phyloP scores from a whole-genome alignment of 805 yeast species.

The Saccharomycopsis vini region DNA sequence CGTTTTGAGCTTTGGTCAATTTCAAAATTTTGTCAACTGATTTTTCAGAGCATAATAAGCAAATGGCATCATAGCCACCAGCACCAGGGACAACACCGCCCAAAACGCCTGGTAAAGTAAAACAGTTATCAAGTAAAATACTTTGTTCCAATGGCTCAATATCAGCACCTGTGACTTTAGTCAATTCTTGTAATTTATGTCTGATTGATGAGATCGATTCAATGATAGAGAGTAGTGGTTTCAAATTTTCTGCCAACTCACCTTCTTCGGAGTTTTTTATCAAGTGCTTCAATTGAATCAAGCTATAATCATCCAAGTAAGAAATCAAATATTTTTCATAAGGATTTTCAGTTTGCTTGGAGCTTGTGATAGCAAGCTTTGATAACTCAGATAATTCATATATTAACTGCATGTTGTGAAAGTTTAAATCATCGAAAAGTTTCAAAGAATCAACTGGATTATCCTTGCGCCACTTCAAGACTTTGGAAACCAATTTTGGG shows the following conservation, averaged over 20 bases:
- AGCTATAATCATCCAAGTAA: slow-evolving; percentile 13
- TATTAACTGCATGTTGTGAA: slow-evolving; percentile 51
- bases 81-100: slow-evolving; percentile 99
- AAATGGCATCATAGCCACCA: slow-evolving; percentile 92
- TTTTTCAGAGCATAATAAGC: slow-evolving; percentile 51
- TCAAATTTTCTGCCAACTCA: slow-evolving; percentile 13
- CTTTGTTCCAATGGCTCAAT: slow-evolving; percentile 83
- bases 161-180: slow-evolving; percentile 66
- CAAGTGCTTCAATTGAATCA: slow-evolving; percentile 19
- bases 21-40: slow-evolving; percentile 29
- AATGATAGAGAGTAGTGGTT: slow-evolving; percentile 29
- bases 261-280: slow-evolving; percentile 17
- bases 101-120: slow-evolving; percentile 58
- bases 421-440: slow-evolving; percentile 48
- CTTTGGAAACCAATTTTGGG: slow-evolving; percentile 76
- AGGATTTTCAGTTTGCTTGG: no score
- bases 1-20: slow-evolving; percentile 20
- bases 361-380: slow-evolving; percentile 23
- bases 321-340: slow-evolving; percentile 27
- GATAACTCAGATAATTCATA: slow-evolving; percentile 36
- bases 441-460: slow-evolving; percentile 41
- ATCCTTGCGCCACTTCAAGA: slow-evolving; percentile 56
- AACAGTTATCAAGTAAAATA: slow-evolving; percentile 48
- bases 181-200: slow-evolving; percentile 46
- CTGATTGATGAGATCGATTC: slow-evolving; percentile 45